Conservation (phyloP, 2,329 filamentous ascomycete genomes). For the Sporothrix brunneoviolacea region DNA sequence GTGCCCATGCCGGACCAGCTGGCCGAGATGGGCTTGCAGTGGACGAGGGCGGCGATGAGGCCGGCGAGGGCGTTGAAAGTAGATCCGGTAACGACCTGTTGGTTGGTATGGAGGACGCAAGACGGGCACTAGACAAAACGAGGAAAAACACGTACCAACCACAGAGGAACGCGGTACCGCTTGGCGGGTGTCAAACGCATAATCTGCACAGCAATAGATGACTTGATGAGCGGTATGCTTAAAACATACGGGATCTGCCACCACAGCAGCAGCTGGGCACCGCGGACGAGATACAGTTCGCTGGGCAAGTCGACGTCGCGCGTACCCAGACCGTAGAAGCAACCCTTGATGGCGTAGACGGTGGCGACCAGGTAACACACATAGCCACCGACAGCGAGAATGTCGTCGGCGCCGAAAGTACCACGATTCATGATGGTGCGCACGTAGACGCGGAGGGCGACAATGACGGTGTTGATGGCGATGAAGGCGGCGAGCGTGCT, state of each 20-base stretch:
- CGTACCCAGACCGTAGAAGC: slow-evolving; percentile 15
- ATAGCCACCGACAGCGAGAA: slow-evolving; percentile 3
- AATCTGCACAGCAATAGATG: slow-evolving; percentile 16
- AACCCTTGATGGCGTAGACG: slow-evolving; percentile 6
- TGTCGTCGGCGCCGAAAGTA: slow-evolving; percentile 10
- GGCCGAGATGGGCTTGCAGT: slow-evolving; percentile 18
- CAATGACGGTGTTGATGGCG: slow-evolving; percentile 6
- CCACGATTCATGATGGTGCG: neutral
- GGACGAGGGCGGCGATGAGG: slow-evolving; percentile 17
- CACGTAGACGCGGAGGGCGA: slow-evolving; percentile 6
- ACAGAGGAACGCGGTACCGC: slow-evolving; percentile 12
- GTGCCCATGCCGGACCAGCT: slow-evolving; percentile 18
- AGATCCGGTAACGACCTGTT: slow-evolving; percentile 9
- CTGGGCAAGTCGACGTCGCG: slow-evolving; percentile 11
- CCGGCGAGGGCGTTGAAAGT: slow-evolving; percentile 16
- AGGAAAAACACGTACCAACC: slow-evolving; percentile 8
- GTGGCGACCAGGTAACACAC: slow-evolving; percentile 7
- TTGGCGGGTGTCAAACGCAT: slow-evolving; percentile 13
- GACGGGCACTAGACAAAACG: no score
- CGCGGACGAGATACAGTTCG: slow-evolving; percentile 8
- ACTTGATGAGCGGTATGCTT: slow-evolving; percentile 18
- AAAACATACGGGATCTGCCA: slow-evolving; percentile 17
- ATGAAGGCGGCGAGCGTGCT: neutral
- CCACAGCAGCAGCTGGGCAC: slow-evolving; percentile 16
- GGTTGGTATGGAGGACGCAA: no score